phyloP scores from a whole-genome alignment of 2,329 filamentous ascomycete species.

The Fusarium brachygibbosum region DNA sequence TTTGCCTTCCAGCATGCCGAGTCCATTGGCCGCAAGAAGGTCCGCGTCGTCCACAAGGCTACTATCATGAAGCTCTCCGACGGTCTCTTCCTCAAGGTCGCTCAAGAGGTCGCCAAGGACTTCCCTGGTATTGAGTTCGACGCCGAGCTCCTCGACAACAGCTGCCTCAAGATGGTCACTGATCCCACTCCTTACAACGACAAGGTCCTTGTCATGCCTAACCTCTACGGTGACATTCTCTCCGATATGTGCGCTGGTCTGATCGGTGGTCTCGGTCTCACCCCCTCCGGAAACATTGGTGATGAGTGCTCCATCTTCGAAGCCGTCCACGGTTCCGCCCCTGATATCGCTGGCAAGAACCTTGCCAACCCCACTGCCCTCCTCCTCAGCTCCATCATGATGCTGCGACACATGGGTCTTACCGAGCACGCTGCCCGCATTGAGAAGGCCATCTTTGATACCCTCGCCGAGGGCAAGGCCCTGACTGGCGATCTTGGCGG shows the following conservation, averaged over 20 bases:
- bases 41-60: conserved; percentile 98
- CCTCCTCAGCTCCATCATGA: conserved; percentile 97
- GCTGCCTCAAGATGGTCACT: conserved; percentile 98
- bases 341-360: conserved; percentile 95
- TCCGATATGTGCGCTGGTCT: conserved; percentile 99
- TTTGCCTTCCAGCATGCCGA: conserved; percentile 99
- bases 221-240: conserved; percentile 99
- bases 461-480: conserved; percentile 93
- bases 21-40: conserved; percentile 94
- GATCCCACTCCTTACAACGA: conserved; percentile 98
- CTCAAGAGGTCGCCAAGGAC: conserved; percentile 89
- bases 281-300: conserved; percentile 97
- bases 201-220: conserved; percentile 98
- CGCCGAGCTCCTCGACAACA: conserved; percentile 98
- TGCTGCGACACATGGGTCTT: conserved; percentile 98
- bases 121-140: conserved; percentile 97
- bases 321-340: conserved; percentile 96
- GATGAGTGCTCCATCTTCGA: conserved; percentile 99
- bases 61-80: conserved; percentile 99
- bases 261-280: conserved; percentile 96
- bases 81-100: conserved; percentile 94
- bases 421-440: conserved; percentile 87
- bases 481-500: conserved; percentile 97
- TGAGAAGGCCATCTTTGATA: conserved; percentile 95
- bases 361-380: conserved; percentile 98